These are phyloP conservation scores for Allium fistulosum DNA, from an alignment of 106 monocot genomes.

Conservation along the genomic window DNA sequence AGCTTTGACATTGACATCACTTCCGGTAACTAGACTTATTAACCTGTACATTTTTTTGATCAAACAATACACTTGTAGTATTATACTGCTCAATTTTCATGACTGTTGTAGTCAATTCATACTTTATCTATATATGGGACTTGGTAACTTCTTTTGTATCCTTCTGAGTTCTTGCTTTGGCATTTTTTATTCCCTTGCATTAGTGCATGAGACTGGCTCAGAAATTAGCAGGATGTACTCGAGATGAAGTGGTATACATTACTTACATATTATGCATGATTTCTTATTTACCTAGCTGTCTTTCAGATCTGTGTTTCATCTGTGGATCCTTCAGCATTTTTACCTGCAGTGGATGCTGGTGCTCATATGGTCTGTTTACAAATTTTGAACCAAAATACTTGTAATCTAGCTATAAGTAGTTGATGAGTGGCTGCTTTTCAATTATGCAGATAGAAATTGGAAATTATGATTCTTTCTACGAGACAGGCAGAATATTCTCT, in stretches of 20 bases:
- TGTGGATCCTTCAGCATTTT: constrained; percentile 62
- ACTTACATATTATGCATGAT: too few relatives aligned
- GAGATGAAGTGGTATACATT: neutral
- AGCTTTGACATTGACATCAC: constrained; percentile 69
- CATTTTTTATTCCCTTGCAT: neutral
- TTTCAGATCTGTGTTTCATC: constrained; percentile 92
- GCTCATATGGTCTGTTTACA: constrained; percentile 69
- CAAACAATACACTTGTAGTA: too few relatives aligned
- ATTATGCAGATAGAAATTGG: constrained; percentile 83
- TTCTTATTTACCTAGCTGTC: neutral
- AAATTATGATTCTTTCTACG: constrained; percentile 97
- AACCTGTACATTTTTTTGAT: too few relatives aligned
- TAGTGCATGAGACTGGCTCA: too few relatives aligned
- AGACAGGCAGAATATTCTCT: constrained; percentile 66
- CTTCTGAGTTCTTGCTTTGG: neutral
- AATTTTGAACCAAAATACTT: too few relatives aligned
- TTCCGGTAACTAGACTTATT: constrained; percentile 40
- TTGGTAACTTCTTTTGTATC: neutral
- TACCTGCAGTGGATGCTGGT: constrained; percentile 79
- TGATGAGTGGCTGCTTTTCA: too few relatives aligned
- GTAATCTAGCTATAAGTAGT: too few relatives aligned
- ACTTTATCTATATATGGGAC: too few relatives aligned
- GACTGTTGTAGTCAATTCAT: too few relatives aligned
- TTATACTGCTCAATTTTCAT: too few relatives aligned
- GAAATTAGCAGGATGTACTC: too few relatives aligned